A percentile compares a stretch with the other conserved stretches of the same genome.
These are phyloP conservation scores for Pholiota microspora DNA, from an alignment of 768 basidiomycete species.

Conservation along the genomic window DNA sequence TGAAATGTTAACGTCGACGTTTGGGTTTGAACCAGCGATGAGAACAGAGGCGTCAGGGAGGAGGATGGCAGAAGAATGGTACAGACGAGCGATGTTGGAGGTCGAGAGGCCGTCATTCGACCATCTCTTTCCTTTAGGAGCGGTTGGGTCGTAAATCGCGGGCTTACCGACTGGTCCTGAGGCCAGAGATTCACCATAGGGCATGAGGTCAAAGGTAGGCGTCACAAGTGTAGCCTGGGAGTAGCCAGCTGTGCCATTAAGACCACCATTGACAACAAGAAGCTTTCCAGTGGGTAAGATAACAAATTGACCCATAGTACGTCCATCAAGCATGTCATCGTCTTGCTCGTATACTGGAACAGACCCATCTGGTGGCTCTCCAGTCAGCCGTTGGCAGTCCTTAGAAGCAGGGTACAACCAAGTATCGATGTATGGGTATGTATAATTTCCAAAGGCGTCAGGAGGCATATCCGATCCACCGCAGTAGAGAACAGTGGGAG, in stretches of 20 bases:
- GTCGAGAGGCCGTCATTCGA: slow-evolving; percentile 61
- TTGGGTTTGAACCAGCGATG: slow-evolving; percentile 92
- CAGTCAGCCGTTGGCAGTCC: slow-evolving; percentile 82
- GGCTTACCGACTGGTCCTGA: slow-evolving; percentile 77
- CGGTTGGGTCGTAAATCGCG: slow-evolving; percentile 78
- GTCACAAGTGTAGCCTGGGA: slow-evolving; percentile 55
- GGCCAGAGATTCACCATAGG: slow-evolving; percentile 71
- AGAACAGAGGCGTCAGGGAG: slow-evolving; percentile 85
- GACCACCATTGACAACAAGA: slow-evolving; percentile 80
- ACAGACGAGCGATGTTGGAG: slow-evolving; percentile 74
- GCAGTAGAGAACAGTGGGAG: slow-evolving; percentile 84
- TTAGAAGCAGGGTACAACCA: slow-evolving; percentile 67
- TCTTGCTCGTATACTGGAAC: slow-evolving; percentile 62
- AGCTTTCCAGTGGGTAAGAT: slow-evolving; percentile 75
- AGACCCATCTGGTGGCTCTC: slow-evolving; percentile 74
- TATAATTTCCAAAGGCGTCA: slow-evolving; percentile 74
- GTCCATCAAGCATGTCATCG: slow-evolving; percentile 69
- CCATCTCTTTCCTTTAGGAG: slow-evolving; percentile 72
- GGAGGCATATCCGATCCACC: slow-evolving; percentile 84
- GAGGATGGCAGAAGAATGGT: slow-evolving; percentile 88
- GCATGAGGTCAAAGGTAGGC: slow-evolving; percentile 50
- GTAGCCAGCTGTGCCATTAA: slow-evolving; percentile 92
- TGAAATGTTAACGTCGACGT: slow-evolving; percentile 73
- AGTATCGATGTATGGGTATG: slow-evolving; percentile 70
- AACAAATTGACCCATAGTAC: slow-evolving; percentile 96